Evolutionary conservation across 2,329 filamentous ascomycete genomes (phyloP), one percentile per base, ranked within the genome.

Genomic region (Paracoccidioides brasiliensis): DNA sequence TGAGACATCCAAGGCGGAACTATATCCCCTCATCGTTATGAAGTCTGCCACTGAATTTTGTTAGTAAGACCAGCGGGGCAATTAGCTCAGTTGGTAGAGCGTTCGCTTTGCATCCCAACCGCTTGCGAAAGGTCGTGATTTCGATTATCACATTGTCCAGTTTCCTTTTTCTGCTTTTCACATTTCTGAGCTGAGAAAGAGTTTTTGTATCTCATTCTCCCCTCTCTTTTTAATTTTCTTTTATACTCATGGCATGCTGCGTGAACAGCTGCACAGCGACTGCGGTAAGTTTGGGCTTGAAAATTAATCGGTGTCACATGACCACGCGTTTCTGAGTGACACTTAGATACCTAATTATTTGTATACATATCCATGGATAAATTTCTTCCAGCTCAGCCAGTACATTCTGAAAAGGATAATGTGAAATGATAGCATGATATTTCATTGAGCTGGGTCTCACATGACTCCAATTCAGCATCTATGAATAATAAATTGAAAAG

Each of bases 71-170:
- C 22, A n/a, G 5, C 45, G 14, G 54, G 57, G 57, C 57, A 54
- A 58, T 58, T 58, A 56, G 57, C 53, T 56, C 46, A 58, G 54
- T 40, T 56, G 52, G 52, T 58, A 56, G 51, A 58, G 55, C 54
- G 50, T 58, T 52, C 51, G 54, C 55, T 58, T 58, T 58, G 56
- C 56, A 58, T 54, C 9, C 52, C 42, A 42, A 9, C 6, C 14
- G 30, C 35, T 8, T 57, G 55, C 54, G 51, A 52, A 56, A 56
- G 56, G 56, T 56, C 56, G 56, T 44, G 55, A 59, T 59, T 59
- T 57, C 55, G 57, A 59, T 57, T 59, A 59, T 57, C 58, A 41
- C 58, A 59, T 59, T 56, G 56, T 57, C 58, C 58, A 43, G 33
- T 44, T 52, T 48, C 48, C 49, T 52, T 58, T 56, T 56, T 52